Base-by-base conservation (phyloP, 768 basidiomycete species). In the Antrodiella citrinella region DNA sequence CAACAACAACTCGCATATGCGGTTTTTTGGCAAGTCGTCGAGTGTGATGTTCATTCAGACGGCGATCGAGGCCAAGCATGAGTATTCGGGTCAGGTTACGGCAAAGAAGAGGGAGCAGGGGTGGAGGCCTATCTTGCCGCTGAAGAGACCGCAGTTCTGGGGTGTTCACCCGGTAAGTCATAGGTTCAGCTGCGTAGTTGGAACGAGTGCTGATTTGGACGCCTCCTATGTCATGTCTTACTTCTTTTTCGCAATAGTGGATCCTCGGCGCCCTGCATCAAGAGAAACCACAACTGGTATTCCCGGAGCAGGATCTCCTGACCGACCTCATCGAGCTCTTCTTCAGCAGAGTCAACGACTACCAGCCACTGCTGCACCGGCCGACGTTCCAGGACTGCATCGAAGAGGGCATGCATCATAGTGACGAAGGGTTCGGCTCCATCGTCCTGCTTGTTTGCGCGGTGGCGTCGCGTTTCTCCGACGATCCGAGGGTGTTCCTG, bases 391-490 rank as follows among this genome's bases (percentile, higher is more conserved):
- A 73, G 15, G 58, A 62, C 5, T 59, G 66, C 22, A 57, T 73
- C 42, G 60, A 54, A 3, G 65, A 67, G 2, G 66, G 68, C 4
- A 55, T 74, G 43, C 71, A 77, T 54, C 61, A 67, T 3, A 63
- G 54, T 15, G 69, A 78, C 52, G 52, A 61, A 15, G 65, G 67
- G 7, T 82, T 82, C 54, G 68, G 65, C 1, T 62, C 62, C 4
- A 64, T 73, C 4, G 67, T 81, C n/a, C 60, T 81, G 19, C 64
- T 76, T 49, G 65, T 78, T 0, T 75, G 76, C 58, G 81, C 80
- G 2, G 66, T 74, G 53, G 78, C 70, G 11, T 57, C 74, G 4
- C 60, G 80, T 59, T 69, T 69, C 62, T 60, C 78, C n/a, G 69
- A 82, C 51, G 84, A 81, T 61, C 65, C 66, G 0, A 65, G 76